Conservation (phyloP, 768 basidiomycete species). For the Holtermanniella nyarrowii region DNA sequence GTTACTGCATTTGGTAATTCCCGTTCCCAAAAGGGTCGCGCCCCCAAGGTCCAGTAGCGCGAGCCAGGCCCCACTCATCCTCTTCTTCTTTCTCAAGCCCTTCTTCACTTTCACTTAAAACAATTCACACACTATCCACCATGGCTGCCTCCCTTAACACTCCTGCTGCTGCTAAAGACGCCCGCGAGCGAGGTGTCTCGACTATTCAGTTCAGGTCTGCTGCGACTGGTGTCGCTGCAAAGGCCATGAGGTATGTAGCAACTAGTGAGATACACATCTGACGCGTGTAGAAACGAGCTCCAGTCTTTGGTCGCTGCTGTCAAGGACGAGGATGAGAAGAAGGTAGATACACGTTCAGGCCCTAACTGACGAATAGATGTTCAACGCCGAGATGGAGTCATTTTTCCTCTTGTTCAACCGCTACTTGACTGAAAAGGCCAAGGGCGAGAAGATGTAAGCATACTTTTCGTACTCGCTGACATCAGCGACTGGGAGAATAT, state of each 20-base stretch:
- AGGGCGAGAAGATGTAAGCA: conserved; percentile 71
- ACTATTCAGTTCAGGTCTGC: conserved; percentile 79
- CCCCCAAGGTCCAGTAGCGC: too few species aligned
- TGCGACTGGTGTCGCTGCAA: conserved; percentile 81
- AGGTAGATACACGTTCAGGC: conserved; percentile 47
- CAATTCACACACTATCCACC: not conserved
- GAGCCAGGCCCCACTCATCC: too few species aligned
- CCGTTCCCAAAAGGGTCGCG: too few species aligned
- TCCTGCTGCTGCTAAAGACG: not conserved
- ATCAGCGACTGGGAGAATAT: conserved; percentile 78
- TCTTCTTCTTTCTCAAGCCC: too few species aligned
- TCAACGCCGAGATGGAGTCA: conserved; percentile 90
- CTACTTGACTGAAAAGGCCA: conserved; percentile 79
- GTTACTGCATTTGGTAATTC: too few species aligned
- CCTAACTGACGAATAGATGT: conserved; percentile 49
- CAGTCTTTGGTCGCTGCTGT: conserved; percentile 81
- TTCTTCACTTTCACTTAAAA: too few species aligned
- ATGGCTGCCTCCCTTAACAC: not conserved
- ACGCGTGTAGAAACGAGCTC: conserved; percentile 60
- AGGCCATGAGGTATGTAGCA: conserved; percentile 62
- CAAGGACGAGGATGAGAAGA: conserved; percentile 66
- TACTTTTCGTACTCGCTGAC: not conserved
- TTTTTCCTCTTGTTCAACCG: conserved; percentile 95
- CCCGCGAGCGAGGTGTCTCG: not conserved
- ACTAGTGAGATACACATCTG: not conserved